Percentiles rank a stretch among this genome's conserved stretches.
Evolutionary conservation across 192 early-diverging fungal genomes (phyloP).

Genomic region (Backusella liffmaniae): DNA sequence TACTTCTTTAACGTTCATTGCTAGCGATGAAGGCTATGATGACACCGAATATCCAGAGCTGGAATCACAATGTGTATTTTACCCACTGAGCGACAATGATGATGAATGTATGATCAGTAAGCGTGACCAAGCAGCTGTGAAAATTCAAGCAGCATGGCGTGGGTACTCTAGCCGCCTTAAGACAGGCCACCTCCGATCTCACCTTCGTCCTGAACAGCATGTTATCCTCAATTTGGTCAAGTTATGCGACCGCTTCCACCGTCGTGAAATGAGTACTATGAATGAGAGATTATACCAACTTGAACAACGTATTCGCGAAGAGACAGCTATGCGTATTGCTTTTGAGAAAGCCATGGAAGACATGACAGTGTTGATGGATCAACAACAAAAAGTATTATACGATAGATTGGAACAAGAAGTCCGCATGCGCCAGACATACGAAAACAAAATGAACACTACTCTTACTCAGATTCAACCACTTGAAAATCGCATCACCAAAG

Average conservation of each 20-base stretch:
- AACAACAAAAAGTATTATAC: conserved; percentile 25
- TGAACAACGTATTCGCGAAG: conserved; percentile 20
- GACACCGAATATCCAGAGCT: conserved; percentile 13
- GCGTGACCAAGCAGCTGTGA: conserved; percentile 18
- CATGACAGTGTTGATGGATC: conserved; percentile 29
- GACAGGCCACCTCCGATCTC: background rate
- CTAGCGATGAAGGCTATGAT: conserved; percentile 23
- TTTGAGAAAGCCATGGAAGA: conserved; percentile 37
- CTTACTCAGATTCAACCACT: conserved; percentile 15
- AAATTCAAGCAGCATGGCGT: conserved; percentile 23
- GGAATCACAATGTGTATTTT: conserved; percentile 21
- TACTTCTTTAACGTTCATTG: background rate
- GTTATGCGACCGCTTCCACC: conserved; percentile 2
- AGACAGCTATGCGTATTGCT: conserved; percentile 25
- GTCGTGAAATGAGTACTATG: conserved; percentile 6
- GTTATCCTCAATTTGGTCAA: background rate
- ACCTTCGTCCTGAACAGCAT: background rate
- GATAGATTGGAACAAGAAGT: conserved; percentile 33
- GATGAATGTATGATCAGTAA: background rate
- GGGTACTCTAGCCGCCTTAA: background rate
- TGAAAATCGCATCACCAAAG: conserved; percentile 9
- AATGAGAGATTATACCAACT: conserved; percentile 3
- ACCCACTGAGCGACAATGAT: conserved; percentile 12
- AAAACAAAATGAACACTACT: conserved; percentile 16
- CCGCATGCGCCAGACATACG: conserved; percentile 24